Evolutionary conservation across 139 green algal genomes (phyloP).

Genomic region (Tetradesmus lagerheimii): DNA sequence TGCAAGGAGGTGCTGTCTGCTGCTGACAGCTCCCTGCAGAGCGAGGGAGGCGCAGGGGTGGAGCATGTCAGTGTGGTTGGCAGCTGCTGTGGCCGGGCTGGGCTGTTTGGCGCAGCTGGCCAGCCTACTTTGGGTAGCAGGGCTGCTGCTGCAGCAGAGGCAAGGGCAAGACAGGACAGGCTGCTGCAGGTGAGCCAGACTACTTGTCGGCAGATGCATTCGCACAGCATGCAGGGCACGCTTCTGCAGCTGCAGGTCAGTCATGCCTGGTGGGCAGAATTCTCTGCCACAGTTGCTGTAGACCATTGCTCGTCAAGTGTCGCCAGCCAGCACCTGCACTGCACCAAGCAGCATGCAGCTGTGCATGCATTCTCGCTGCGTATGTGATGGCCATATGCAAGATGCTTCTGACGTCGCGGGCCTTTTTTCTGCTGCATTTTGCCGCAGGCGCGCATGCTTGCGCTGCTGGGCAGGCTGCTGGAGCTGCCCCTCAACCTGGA

Average conservation of each 20-base stretch:
- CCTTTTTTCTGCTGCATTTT: too few relatives aligned
- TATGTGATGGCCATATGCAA: too few relatives aligned
- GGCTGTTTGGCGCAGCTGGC: neutral
- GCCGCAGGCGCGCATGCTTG: constrained; percentile 13
- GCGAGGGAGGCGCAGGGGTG: neutral
- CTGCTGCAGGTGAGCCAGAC: constrained; percentile 15
- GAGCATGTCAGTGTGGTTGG: neutral
- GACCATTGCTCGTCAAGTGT: too few relatives aligned
- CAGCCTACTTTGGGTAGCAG: neutral
- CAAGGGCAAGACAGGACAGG: constrained; percentile 16
- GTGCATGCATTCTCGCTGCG: neutral
- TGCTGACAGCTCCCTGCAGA: neutral
- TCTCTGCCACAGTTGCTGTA: too few relatives aligned
- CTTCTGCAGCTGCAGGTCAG: neutral
- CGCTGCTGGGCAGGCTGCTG: constrained; percentile 51
- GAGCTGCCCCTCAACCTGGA: constrained; percentile 40
- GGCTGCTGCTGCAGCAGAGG: constrained; percentile 17
- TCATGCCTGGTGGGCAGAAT: too few relatives aligned
- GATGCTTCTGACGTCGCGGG: too few relatives aligned
- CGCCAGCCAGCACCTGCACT: neutral
- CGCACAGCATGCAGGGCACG: neutral
- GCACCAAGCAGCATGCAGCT: neutral
- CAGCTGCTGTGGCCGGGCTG: neutral
- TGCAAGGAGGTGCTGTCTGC: constrained; percentile 46
- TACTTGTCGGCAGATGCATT: neutral